Evolutionary conservation across 2,329 filamentous ascomycete genomes (phyloP).

Genomic region (Fusarium graminum): DNA sequence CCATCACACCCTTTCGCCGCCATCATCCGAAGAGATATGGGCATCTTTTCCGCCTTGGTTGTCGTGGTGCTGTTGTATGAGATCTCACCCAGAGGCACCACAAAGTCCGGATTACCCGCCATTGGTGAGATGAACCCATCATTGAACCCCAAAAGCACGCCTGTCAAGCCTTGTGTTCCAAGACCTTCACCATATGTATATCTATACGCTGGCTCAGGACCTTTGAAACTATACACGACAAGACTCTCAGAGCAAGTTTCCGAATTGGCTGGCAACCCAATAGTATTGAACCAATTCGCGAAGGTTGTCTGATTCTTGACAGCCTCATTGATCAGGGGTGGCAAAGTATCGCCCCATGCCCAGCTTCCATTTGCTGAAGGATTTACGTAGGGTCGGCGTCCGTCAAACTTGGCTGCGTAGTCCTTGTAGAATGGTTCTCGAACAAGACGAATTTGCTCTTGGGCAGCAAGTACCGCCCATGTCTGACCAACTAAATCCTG

Average conservation of each 20-base stretch:
- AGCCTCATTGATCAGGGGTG: no score
- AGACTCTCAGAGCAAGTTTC: conserved; percentile 7
- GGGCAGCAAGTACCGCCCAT: no score
- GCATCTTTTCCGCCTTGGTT: neutral
- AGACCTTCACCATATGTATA: neutral
- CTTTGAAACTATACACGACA: neutral
- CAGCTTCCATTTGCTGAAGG: no score
- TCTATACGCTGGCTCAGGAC: neutral
- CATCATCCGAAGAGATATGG: neutral
- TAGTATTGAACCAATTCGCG: neutral
- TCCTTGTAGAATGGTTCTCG: no score
- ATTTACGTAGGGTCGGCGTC: no score
- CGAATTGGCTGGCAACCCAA: neutral
- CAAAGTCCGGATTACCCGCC: neutral
- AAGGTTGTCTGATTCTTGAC: no score
- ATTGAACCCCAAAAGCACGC: neutral
- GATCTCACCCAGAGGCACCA: neutral
- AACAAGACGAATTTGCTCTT: no score
- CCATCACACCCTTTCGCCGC: neutral
- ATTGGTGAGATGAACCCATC: conserved; percentile 2
- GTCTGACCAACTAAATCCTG: no score
- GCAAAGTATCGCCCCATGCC: no score
- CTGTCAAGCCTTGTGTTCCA: neutral
- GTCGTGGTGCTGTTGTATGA: neutral
- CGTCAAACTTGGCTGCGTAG: no score